Conservation (phyloP, 441 rosid genomes). For the Populus trichocarpa region DNA sequence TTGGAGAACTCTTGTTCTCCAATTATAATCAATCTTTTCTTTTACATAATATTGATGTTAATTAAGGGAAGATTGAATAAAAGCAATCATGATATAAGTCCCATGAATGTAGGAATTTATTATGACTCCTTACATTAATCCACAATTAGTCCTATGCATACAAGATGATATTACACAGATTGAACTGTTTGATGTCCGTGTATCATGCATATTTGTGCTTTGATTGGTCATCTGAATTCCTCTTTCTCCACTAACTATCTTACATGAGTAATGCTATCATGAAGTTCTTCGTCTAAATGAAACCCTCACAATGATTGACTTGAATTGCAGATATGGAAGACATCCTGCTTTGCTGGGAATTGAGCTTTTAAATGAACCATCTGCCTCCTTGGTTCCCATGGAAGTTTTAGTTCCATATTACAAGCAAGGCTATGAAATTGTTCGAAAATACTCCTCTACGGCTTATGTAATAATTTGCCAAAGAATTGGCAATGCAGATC, state of each 20-base stretch:
- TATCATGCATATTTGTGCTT: background rate
- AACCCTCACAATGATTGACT: background rate
- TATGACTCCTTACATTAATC: background rate
- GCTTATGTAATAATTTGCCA: constrained; percentile 71
- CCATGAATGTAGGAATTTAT: background rate
- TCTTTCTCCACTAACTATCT: background rate
- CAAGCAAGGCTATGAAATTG: constrained; percentile 55
- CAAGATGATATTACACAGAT: background rate
- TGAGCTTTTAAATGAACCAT: constrained; percentile 74
- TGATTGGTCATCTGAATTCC: background rate
- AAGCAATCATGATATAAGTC: background rate
- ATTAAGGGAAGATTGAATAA: background rate
- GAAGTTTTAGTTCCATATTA: constrained; percentile 54
- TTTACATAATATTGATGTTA: background rate
- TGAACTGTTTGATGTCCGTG: background rate
- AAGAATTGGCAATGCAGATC: constrained; percentile 73
- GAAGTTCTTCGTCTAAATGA: background rate
- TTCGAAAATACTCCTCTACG: constrained; percentile 47
- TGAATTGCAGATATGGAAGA: constrained; percentile 43
- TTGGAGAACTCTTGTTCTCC: background rate
- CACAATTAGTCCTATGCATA: background rate
- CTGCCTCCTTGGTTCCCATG: constrained; percentile 48
- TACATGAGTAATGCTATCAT: background rate
- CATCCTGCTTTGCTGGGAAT: constrained; percentile 66
- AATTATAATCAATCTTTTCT: no score